Evolutionary conservation across 164 flowering plant species (phyloP).

Genomic region (Piper longum): DNA sequence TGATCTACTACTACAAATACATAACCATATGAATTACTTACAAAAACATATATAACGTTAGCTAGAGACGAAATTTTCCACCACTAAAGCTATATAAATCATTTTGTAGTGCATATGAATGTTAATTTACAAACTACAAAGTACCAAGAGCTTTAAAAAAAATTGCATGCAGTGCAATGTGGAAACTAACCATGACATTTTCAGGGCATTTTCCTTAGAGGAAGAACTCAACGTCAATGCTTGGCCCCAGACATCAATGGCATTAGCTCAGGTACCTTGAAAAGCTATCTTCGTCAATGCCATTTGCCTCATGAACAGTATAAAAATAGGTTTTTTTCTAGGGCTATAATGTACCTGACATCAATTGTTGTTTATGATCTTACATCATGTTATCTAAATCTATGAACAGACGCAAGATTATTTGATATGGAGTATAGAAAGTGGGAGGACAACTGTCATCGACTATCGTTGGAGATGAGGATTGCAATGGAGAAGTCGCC

Average conservation of each 20-base stretch:
- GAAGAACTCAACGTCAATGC: constrained; percentile 46
- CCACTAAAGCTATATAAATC: too few relatives aligned
- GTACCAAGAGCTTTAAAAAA: too few relatives aligned
- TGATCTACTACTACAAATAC: too few relatives aligned
- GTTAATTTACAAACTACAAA: neutral
- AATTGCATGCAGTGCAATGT: constrained; percentile 5
- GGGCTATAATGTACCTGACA: too few relatives aligned
- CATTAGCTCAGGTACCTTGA: constrained; percentile 44
- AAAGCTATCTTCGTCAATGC: neutral
- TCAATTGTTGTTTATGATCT: too few relatives aligned
- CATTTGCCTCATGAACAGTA: too few relatives aligned
- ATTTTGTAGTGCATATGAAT: too few relatives aligned
- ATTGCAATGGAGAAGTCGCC: constrained; percentile 81
- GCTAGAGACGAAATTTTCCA: too few relatives aligned
- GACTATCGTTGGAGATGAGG: constrained; percentile 75
- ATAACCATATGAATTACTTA: too few relatives aligned
- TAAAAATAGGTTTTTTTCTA: neutral
- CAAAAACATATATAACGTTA: too few relatives aligned
- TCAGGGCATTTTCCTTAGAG: constrained; percentile 77
- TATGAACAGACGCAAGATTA: constrained; percentile 44
- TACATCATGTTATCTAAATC: too few relatives aligned
- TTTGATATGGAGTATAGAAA: constrained; percentile 88
- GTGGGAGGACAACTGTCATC: constrained; percentile 92
- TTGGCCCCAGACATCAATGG: constrained; percentile 31
- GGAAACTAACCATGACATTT: neutral